Evolutionary conservation across 192 early-diverging fungal genomes (phyloP).

Genomic region (Coemansia sp.): DNA sequence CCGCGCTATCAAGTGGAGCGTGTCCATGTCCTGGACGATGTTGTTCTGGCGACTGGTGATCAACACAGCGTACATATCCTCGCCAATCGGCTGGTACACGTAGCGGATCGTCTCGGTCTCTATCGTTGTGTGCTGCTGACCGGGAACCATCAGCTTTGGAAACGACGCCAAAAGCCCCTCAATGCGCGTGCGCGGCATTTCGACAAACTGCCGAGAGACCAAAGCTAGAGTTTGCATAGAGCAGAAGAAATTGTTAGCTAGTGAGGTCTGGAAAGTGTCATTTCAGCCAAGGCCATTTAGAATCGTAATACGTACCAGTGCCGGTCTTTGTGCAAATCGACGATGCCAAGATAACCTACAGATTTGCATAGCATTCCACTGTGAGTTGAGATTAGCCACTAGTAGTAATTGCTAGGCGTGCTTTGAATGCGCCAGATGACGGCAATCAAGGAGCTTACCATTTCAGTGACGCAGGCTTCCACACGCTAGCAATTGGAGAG

Average conservation of each 20-base stretch:
- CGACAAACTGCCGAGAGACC: conserved; percentile 94
- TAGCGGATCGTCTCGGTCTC: conserved; percentile 97
- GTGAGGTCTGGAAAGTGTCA: not conserved
- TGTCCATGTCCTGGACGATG: conserved; percentile 98
- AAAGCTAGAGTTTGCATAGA: conserved; percentile 55
- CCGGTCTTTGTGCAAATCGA: conserved; percentile 90
- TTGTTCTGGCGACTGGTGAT: conserved; percentile 96
- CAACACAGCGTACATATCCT: conserved; percentile 90
- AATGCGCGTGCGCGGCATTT: conserved; percentile 94
- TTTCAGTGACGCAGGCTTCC: conserved; percentile 2
- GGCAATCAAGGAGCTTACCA: not conserved
- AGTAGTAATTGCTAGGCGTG: too few relatives aligned
- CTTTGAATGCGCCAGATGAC: not conserved
- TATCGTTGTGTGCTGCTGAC: conserved; percentile 93
- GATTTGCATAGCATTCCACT: not conserved
- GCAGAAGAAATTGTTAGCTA: not conserved
- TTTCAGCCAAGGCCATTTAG: too few relatives aligned
- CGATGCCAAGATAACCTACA: conserved; percentile 87
- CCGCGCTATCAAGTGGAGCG: conserved; percentile 90
- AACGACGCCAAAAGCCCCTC: conserved; percentile 96
- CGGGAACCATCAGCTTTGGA: conserved; percentile 88
- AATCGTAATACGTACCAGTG: conserved; percentile 68
- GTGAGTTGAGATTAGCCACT: not conserved
- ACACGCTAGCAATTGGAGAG: not conserved
- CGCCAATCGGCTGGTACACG: conserved; percentile 96